phyloP scores from a whole-genome alignment of 768 basidiomycete genomes.

The Hericium coralloides region DNA sequence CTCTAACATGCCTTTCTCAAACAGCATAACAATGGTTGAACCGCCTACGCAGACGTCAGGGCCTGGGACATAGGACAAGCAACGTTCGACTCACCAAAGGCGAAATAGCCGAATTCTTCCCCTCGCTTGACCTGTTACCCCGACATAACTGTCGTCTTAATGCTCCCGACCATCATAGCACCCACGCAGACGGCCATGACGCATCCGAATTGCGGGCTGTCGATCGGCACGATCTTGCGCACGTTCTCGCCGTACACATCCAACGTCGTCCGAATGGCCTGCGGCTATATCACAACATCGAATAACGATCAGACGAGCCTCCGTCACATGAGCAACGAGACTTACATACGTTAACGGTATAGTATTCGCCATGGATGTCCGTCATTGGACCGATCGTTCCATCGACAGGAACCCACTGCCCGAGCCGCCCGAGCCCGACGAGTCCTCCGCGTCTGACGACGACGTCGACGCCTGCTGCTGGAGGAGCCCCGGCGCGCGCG shows the following conservation, averaged over 20 bases:
- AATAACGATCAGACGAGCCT: background rate
- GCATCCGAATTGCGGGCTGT: slow-evolving; percentile 80
- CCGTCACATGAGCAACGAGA: background rate
- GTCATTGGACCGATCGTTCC: slow-evolving; percentile 78
- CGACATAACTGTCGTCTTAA: slow-evolving; percentile 78
- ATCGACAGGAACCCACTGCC: slow-evolving; percentile 51
- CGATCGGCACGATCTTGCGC: slow-evolving; percentile 86
- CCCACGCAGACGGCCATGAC: slow-evolving; percentile 91
- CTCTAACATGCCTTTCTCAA: slow-evolving; percentile 74
- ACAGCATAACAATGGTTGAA: slow-evolving; percentile 85
- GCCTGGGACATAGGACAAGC: background rate
- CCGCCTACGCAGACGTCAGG: slow-evolving; percentile 43
- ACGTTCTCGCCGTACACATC: slow-evolving; percentile 95
- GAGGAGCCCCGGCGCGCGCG: background rate
- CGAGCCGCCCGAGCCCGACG: slow-evolving; percentile 16
- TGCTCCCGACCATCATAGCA: slow-evolving; percentile 94
- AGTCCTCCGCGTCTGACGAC: slow-evolving; percentile 39
- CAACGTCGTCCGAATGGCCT: slow-evolving; percentile 84
- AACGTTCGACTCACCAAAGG: slow-evolving; percentile 59
- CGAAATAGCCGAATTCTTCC: slow-evolving; percentile 91
- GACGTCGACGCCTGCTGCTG: slow-evolving; percentile 29
- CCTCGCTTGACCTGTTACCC: slow-evolving; percentile 75
- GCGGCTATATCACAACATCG: slow-evolving; percentile 49
- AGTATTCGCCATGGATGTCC: slow-evolving; percentile 85
- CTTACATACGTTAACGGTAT: slow-evolving; percentile 87